Evolutionary conservation across 2,329 filamentous ascomycete species (phyloP).

Genomic region (Botrytis hyacinthi): DNA sequence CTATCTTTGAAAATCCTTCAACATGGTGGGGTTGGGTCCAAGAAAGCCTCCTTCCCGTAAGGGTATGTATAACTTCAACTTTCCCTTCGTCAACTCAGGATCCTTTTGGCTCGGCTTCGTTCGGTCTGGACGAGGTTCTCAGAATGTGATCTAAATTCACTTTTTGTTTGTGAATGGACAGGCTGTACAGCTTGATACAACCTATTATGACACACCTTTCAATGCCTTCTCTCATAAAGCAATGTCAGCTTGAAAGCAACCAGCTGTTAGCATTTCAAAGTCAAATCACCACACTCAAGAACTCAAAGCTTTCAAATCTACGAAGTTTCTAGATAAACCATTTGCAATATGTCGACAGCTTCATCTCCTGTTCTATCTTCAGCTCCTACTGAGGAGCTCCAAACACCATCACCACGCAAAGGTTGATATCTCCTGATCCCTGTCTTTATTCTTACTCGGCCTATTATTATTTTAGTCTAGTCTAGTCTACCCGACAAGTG

Average conservation of each 20-base stretch:
- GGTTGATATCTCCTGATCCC: not conserved
- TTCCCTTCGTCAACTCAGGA: not conserved
- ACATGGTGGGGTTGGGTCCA: constrained; percentile 63
- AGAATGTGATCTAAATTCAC: not conserved
- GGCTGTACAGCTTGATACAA: not conserved
- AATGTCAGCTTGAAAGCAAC: not conserved
- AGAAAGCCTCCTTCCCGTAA: constrained; percentile 67
- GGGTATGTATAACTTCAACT: constrained; percentile 55
- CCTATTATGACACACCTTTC: not conserved
- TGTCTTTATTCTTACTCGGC: not conserved
- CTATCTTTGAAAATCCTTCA: constrained; percentile 28
- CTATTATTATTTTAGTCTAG: not conserved
- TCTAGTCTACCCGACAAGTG: constrained; percentile 3
- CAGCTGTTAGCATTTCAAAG: not conserved
- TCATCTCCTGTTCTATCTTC: not conserved
- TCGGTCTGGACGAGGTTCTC: not conserved
- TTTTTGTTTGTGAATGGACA: not conserved
- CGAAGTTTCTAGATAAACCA: not conserved
- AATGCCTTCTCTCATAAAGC: not conserved
- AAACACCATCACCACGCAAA: not conserved
- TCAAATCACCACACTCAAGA: not conserved
- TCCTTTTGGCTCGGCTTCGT: not conserved
- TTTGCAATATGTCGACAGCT: not conserved
- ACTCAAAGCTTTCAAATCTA: not conserved
- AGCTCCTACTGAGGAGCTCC: not conserved